Evolutionary conservation across 2,329 filamentous ascomycete genomes (phyloP).

Genomic region (Xylariaceae sp.): DNA sequence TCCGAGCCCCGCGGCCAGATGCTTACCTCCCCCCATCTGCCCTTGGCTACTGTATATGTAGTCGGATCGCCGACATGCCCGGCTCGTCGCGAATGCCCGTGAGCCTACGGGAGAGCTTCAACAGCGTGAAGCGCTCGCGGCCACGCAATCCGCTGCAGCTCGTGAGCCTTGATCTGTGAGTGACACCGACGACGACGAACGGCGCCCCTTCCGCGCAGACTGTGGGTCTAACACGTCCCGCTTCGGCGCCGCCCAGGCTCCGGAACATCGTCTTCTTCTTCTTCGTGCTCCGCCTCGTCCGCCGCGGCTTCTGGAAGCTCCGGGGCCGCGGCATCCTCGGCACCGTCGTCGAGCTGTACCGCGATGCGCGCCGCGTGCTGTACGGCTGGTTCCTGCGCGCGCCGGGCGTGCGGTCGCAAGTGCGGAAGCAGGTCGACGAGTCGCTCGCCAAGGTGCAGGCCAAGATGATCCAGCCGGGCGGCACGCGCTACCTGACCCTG

Average conservation of each 20-base stretch:
- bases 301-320: constrained; percentile 73
- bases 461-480: constrained; percentile 71
- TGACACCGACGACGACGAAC: constrained; percentile 15
- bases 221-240: not conserved
- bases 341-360: constrained; percentile 67
- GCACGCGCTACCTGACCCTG: constrained; percentile 66
- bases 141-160: constrained; percentile 49
- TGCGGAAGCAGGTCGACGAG: constrained; percentile 76
- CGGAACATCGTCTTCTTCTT: constrained; percentile 84
- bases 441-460: constrained; percentile 71
- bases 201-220: too few species aligned
- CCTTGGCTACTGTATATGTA: too few species aligned
- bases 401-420: constrained; percentile 78
- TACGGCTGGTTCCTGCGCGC: constrained; percentile 82
- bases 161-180: constrained; percentile 63
- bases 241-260: constrained; percentile 47
- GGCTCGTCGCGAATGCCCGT: constrained; percentile 64
- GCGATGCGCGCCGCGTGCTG: constrained; percentile 59
- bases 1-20: too few species aligned
- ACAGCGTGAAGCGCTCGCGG: constrained; percentile 49
- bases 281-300: constrained; percentile 77
- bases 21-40: too few species aligned
- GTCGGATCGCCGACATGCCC: constrained; percentile 41
- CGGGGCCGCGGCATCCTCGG: constrained; percentile 84
- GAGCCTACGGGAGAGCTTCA: constrained; percentile 61